Conservation (phyloP, 2,329 filamentous ascomycete genomes). For the Talaromyces piceae region DNA sequence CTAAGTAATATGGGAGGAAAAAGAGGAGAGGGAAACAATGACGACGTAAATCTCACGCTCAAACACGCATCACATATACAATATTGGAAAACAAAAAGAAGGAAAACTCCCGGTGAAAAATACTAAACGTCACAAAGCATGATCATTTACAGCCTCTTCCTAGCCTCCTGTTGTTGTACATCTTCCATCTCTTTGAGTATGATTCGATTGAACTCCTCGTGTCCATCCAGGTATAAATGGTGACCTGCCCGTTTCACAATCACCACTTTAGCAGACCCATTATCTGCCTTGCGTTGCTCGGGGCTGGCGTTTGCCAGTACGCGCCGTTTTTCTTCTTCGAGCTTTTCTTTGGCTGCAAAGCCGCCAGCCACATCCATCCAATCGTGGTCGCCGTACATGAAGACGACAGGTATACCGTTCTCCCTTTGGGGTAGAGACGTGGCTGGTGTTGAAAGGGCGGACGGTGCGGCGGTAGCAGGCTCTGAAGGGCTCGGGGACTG, state of each 20-base stretch:
- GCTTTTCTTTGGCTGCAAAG: slow-evolving; percentile 67
- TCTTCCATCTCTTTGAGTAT: slow-evolving; percentile 61
- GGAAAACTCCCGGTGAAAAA: background rate
- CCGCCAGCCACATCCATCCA: slow-evolving; percentile 97
- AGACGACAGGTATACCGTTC: slow-evolving; percentile 70
- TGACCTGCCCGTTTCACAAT: slow-evolving; percentile 67
- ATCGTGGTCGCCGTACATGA: slow-evolving; percentile 97
- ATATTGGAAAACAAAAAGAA: background rate
- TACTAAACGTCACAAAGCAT: background rate
- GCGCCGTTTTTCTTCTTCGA: slow-evolving; percentile 59
- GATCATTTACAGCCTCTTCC: slow-evolving; percentile 2
- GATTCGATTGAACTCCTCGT: slow-evolving; percentile 61
- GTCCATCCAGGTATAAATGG: slow-evolving; percentile 64
- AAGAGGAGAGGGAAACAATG: too few species aligned
- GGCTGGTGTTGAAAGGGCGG: slow-evolving; percentile 14
- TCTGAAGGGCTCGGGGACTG: slow-evolving; percentile 1
- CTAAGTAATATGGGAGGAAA: too few species aligned
- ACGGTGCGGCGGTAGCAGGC: slow-evolving; percentile 21
- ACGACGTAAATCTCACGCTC: too few species aligned
- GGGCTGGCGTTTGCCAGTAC: slow-evolving; percentile 53
- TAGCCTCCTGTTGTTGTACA: slow-evolving; percentile 33
- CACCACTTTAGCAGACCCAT: slow-evolving; percentile 73
- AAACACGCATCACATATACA: too few species aligned
- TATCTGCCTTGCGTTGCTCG: slow-evolving; percentile 64
- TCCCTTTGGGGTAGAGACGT: slow-evolving; percentile 34